A percentile compares a stretch with the other conserved stretches of the same genome.
These are phyloP conservation scores for Coemansia sp. DNA, from an alignment of 192 early-diverging fungal genomes.

Conservation along the genomic window DNA sequence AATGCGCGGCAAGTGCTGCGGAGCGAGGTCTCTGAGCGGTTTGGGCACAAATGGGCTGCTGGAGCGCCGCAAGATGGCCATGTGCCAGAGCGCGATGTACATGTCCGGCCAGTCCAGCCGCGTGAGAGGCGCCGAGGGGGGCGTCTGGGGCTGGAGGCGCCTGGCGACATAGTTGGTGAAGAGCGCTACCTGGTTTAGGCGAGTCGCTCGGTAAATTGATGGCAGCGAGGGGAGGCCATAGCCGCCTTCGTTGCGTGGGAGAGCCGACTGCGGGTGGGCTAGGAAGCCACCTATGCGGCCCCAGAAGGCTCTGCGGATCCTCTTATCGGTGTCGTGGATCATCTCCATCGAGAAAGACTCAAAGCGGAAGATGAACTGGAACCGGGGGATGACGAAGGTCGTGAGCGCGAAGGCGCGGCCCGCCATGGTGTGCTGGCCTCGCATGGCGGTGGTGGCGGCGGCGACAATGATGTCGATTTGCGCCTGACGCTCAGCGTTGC, in stretches of 20 bases:
- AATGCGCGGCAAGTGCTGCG: no score
- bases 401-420: neutral
- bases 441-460: neutral
- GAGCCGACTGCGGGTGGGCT: neutral
- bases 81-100: neutral
- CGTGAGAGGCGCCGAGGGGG: neutral
- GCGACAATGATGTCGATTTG: neutral
- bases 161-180: neutral
- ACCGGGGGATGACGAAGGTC: conserved; percentile 6
- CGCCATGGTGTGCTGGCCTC: neutral
- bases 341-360: conserved; percentile 4
- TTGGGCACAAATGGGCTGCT: no score
- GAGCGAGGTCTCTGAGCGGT: no score
- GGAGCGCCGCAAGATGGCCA: no score
- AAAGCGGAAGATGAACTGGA: conserved; percentile 5
- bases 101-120: neutral
- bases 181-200: conserved; percentile 4
- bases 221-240: conserved; percentile 2
- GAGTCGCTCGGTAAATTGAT: conserved; percentile 1
- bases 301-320: conserved; percentile 1
- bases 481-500: neutral
- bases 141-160: neutral
- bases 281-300: neutral
- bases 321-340: neutral
- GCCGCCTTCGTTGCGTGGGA: neutral